Evolutionary conservation across 345 rosid species (phyloP).

Genomic region (Nasturtium officinale): DNA sequence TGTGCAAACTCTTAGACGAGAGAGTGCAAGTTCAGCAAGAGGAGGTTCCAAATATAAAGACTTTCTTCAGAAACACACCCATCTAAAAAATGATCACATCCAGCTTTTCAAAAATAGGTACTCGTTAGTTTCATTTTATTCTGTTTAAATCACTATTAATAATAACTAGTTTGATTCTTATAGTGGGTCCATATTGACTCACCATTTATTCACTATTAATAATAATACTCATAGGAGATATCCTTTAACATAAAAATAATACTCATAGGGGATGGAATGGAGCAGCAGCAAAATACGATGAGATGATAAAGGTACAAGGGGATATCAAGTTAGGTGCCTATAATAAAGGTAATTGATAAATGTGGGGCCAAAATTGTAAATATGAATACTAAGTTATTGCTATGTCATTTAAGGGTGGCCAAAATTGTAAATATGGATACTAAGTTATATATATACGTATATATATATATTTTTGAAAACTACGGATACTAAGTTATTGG

Average conservation of each 20-base stretch:
- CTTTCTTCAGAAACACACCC: conserved; percentile 55
- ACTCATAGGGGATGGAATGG: conserved; percentile 73
- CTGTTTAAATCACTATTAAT: not conserved
- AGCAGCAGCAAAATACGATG: conserved; percentile 74
- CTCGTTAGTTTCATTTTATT: not conserved
- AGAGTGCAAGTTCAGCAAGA: conserved; percentile 77
- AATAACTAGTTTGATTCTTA: not conserved
- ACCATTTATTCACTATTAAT: not conserved
- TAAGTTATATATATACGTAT: not conserved
- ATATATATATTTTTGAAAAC: no score
- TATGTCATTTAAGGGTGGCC: not conserved
- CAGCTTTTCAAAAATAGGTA: conserved; percentile 25
- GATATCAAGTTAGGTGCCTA: conserved; percentile 48
- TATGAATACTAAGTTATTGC: not conserved
- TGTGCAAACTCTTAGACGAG: conserved; percentile 79
- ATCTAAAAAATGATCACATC: not conserved
- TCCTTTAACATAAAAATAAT: no score
- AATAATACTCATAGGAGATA: conserved; percentile 58
- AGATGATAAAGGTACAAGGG: conserved; percentile 65
- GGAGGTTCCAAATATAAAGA: conserved; percentile 80
- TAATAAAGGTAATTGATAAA: conserved; percentile 53
- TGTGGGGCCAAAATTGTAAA: not conserved
- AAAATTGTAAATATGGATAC: not conserved
- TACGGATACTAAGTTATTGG: not conserved
- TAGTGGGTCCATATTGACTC: not conserved